Conservation (phyloP, 1,284 basidiomycete species). For the Bjerkandera adusta region DNA sequence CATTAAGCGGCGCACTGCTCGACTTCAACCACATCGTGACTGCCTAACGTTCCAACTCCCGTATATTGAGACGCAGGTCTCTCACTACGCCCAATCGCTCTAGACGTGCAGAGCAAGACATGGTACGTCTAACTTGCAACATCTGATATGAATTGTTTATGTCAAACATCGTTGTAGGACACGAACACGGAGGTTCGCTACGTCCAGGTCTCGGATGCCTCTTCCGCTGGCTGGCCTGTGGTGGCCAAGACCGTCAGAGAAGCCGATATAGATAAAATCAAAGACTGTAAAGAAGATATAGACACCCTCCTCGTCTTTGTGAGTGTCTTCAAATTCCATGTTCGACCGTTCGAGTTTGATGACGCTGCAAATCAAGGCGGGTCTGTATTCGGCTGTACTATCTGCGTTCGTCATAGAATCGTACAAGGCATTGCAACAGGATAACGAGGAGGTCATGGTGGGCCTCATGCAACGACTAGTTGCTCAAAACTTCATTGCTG, state of each 20-base stretch:
- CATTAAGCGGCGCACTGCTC: too few species aligned
- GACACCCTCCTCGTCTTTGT: not conserved
- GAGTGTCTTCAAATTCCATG: not conserved
- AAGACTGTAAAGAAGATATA: not conserved
- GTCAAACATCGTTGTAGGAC: too few species aligned
- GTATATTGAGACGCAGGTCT: too few species aligned
- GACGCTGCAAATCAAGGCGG: not conserved
- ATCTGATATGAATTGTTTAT: too few species aligned
- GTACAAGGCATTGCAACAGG: not conserved
- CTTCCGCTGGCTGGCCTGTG: not conserved
- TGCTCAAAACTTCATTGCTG: not conserved
- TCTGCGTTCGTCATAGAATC: not conserved
- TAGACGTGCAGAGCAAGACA: too few species aligned
- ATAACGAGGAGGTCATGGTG: not conserved
- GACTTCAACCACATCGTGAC: too few species aligned
- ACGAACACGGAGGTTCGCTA: too few species aligned
- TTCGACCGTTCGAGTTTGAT: not conserved
- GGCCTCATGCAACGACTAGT: not conserved
- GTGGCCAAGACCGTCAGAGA: not conserved
- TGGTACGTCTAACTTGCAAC: too few species aligned
- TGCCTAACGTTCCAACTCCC: too few species aligned
- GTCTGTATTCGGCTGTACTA: not conserved
- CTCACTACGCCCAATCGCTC: too few species aligned
- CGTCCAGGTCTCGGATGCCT: too few species aligned
- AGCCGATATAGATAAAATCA: not conserved